A percentile compares a stretch with the other conserved stretches of the same genome.
phyloP scores from a whole-genome alignment of 495 filamentous ascomycete species.

The Aspergillus haitiensis region DNA sequence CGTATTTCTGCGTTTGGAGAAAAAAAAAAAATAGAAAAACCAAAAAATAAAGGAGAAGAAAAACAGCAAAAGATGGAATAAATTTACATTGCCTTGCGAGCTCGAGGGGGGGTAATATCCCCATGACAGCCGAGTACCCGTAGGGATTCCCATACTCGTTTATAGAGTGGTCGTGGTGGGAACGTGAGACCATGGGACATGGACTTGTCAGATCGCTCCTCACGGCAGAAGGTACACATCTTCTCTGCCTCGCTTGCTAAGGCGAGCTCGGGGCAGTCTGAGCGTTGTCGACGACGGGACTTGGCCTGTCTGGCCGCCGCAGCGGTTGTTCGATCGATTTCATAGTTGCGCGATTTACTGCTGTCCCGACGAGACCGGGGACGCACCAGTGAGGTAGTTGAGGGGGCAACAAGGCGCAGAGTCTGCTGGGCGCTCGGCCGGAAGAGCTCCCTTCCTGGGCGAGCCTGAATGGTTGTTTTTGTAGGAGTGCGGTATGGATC shows the following conservation, averaged over 20 bases:
- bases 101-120: slow-evolving; percentile 19
- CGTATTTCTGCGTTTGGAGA: too few species aligned
- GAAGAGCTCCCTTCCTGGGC: slow-evolving; percentile 33
- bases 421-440: slow-evolving; percentile 35
- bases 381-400: slow-evolving; percentile 38
- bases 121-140: slow-evolving; percentile 31
- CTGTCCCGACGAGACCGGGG: slow-evolving; percentile 36
- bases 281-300: slow-evolving; percentile 39
- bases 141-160: slow-evolving; percentile 35
- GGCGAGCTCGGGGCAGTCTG: slow-evolving; percentile 29
- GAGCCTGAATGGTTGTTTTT: slow-evolving; percentile 22
- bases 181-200: slow-evolving; percentile 26
- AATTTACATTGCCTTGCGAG: slow-evolving; percentile 22
- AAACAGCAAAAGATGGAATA: neutral
- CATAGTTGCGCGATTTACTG: slow-evolving; percentile 25
- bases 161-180: slow-evolving; percentile 28
- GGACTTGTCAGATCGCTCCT: slow-evolving; percentile 35
- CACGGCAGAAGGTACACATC: slow-evolving; percentile 38
- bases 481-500: slow-evolving; percentile 10
- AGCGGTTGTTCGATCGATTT: slow-evolving; percentile 41
- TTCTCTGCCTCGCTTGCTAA: slow-evolving; percentile 26
- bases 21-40: neutral
- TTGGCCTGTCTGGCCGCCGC: slow-evolving; percentile 45
- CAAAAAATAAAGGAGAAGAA: neutral
- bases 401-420: slow-evolving; percentile 43